Evolutionary conservation across 345 rosid genomes (phyloP).

Genomic region (Citrus glauca): DNA sequence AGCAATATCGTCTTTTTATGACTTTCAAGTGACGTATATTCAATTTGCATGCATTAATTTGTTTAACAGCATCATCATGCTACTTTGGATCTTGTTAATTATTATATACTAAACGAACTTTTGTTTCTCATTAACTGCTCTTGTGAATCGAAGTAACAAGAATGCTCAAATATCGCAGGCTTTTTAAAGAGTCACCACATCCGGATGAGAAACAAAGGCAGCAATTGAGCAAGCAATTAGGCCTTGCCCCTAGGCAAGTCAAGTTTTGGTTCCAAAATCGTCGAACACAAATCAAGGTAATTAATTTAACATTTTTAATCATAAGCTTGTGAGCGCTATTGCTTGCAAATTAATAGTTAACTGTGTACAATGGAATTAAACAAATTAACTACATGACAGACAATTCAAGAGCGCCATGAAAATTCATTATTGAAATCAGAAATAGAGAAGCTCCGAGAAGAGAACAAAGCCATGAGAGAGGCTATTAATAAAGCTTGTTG

Average conservation of each 20-base stretch:
- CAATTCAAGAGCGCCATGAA: conserved; percentile 96
- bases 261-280: conserved; percentile 99
- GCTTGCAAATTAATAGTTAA: no score
- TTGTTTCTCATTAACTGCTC: no score
- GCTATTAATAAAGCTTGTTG: conserved; percentile 71
- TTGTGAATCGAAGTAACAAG: neutral
- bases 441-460: conserved; percentile 82
- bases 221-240: conserved; percentile 85
- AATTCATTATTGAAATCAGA: conserved; percentile 78
- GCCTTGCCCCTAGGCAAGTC: conserved; percentile 95
- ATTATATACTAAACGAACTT: neutral
- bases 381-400: conserved; percentile 29
- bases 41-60: neutral
- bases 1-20: neutral
- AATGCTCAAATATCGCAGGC: conserved; percentile 33
- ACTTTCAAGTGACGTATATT: neutral
- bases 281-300: conserved; percentile 91
- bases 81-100: neutral
- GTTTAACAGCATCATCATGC: neutral
- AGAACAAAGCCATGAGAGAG: conserved; percentile 85
- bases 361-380: neutral
- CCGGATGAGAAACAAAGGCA: conserved; percentile 99
- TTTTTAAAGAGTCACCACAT: conserved; percentile 95
- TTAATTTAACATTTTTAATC: neutral
- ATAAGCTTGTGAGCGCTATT: neutral